Percentiles rank a stretch among this genome's conserved stretches.
These are phyloP conservation scores for Spongospora subterranea DNA, from an alignment of 208 protist genomes.

Conservation along the genomic window DNA sequence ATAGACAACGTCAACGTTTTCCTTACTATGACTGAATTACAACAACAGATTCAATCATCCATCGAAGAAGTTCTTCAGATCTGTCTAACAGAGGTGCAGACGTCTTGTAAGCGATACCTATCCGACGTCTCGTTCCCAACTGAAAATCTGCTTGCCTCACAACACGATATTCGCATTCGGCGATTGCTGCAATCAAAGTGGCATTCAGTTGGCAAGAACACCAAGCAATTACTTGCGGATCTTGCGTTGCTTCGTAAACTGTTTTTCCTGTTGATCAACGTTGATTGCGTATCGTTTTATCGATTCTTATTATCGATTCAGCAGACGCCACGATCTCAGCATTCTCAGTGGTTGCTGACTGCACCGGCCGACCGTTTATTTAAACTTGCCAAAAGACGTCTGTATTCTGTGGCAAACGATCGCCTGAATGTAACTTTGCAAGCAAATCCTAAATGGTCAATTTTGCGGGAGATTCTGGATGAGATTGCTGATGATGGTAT, in stretches of 20 bases:
- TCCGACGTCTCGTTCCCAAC: not conserved
- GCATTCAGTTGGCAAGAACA: slow-evolving; percentile 15
- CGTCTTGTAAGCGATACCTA: slow-evolving; percentile 32
- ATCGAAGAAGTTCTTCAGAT: not conserved
- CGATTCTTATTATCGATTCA: slow-evolving; percentile 17
- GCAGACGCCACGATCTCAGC: slow-evolving; percentile 1
- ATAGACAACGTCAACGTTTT: not conserved
- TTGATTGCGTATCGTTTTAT: slow-evolving; percentile 44
- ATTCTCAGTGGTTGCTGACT: slow-evolving; percentile 50
- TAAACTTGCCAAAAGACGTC: slow-evolving; percentile 24
- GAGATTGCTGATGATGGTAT: slow-evolving; percentile 1
- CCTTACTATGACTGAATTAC: not conserved
- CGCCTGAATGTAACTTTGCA: not conserved
- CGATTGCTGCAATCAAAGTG: not conserved
- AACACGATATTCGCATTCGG: not conserved
- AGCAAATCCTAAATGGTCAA: slow-evolving; percentile 33
- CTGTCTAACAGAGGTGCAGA: not conserved
- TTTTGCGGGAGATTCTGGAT: slow-evolving; percentile 11
- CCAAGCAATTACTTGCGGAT: not conserved
- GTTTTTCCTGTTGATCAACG: not conserved
- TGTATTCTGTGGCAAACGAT: not conserved
- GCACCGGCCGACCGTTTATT: slow-evolving; percentile 30
- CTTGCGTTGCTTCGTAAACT: slow-evolving; percentile 1
- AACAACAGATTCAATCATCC: not conserved
- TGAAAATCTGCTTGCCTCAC: not conserved